Evolutionary conservation across 2,329 filamentous ascomycete genomes (phyloP).

Genomic region (Scedosporium aurantiacum): DNA sequence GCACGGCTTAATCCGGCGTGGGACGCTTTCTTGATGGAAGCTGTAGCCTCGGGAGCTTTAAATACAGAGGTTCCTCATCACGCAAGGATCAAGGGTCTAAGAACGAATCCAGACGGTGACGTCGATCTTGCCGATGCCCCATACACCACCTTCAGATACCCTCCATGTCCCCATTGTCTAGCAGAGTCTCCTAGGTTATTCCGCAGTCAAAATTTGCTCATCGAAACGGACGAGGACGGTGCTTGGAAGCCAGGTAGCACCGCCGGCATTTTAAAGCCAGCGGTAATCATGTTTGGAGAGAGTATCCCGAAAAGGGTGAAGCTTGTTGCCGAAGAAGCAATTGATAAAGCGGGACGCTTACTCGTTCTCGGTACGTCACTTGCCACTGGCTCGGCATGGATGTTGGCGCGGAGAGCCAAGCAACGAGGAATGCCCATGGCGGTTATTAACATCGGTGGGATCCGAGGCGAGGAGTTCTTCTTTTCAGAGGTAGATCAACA

Average conservation of each 20-base stretch:
- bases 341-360: slow-evolving; percentile 65
- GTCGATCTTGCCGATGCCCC: slow-evolving; percentile 80
- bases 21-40: slow-evolving; percentile 62
- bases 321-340: slow-evolving; percentile 61
- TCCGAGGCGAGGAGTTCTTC: slow-evolving; percentile 66
- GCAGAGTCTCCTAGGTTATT: slow-evolving; percentile 23
- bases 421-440: slow-evolving; percentile 77
- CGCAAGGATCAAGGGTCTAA: slow-evolving; percentile 55
- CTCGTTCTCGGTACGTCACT: slow-evolving; percentile 81
- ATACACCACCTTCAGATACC: slow-evolving; percentile 85
- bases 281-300: slow-evolving; percentile 94
- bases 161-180: slow-evolving; percentile 68
- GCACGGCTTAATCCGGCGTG: slow-evolving; percentile 75
- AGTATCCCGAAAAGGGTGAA: slow-evolving; percentile 64
- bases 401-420: slow-evolving; percentile 71
- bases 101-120: slow-evolving; percentile 88
- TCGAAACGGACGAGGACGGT: slow-evolving; percentile 68
- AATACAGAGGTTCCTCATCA: not conserved
- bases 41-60: slow-evolving; percentile 53
- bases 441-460: slow-evolving; percentile 78
- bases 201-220: slow-evolving; percentile 36
- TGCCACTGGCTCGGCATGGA: slow-evolving; percentile 92
- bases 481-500: slow-evolving; percentile 44
- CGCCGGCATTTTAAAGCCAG: slow-evolving; percentile 80
- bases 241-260: slow-evolving; percentile 58